Evolutionary conservation across 495 filamentous ascomycete species (phyloP).

Genomic region (Hamigera avellanea): DNA sequence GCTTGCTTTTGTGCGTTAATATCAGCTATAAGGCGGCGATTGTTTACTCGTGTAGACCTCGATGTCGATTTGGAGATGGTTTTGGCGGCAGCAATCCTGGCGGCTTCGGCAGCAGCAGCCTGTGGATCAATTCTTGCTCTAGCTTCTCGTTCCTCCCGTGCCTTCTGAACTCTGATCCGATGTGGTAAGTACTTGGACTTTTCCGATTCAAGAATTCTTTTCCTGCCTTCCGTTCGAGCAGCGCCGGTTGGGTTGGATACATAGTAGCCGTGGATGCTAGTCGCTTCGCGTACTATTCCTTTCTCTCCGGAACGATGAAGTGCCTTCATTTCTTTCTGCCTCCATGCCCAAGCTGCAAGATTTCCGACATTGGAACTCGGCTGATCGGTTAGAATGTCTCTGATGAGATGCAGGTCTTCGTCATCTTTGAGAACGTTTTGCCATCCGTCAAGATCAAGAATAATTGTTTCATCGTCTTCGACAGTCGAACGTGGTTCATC

Average conservation of each 20-base stretch:
- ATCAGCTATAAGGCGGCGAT: conserved; percentile 84
- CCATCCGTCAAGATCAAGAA: conserved; percentile 68
- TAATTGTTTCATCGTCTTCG: conserved; percentile 51
- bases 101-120: conserved; percentile 50
- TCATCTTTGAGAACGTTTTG: conserved; percentile 69
- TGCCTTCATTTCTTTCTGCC: conserved; percentile 76
- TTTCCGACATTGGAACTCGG: conserved; percentile 46
- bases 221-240: conserved; percentile 84
- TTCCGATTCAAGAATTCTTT: conserved; percentile 88
- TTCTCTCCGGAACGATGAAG: conserved; percentile 50
- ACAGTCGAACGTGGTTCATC: conserved; percentile 52
- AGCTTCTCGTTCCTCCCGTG: conserved; percentile 77
- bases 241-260: conserved; percentile 73
- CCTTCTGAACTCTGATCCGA: conserved; percentile 87
- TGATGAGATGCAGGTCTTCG: conserved; percentile 57
- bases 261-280: conserved; percentile 78
- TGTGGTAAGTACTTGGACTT: conserved; percentile 98
- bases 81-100: conserved; percentile 68
- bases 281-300: conserved; percentile 40
- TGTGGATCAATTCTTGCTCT: conserved; percentile 61
- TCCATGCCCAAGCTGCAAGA: conserved; percentile 74
- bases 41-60: conserved; percentile 85
- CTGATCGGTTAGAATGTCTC: conserved; percentile 35
- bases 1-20: conserved; percentile 89
- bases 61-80: conserved; percentile 67